These are phyloP conservation scores for Pelargonium exstipulatum DNA, from an alignment of 441 rosid species.

Conservation along the genomic window DNA sequence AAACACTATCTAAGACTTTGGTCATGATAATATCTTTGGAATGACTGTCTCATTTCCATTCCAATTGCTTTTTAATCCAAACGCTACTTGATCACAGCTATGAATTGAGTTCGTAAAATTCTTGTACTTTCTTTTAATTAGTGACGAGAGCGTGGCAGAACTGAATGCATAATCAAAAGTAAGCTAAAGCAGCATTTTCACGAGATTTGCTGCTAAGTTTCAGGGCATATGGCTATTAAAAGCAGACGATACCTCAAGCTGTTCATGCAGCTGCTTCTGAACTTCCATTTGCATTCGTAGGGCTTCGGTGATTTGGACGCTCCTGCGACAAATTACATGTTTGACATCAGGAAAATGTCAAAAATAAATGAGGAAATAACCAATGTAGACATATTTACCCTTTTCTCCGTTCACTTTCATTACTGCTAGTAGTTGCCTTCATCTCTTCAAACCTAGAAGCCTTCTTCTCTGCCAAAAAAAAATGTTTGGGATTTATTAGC, in stretches of 20 bases:
- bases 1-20: too few relatives aligned
- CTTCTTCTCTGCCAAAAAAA: conserved; percentile 40
- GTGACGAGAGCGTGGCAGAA: too few relatives aligned
- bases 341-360: conserved; percentile 1
- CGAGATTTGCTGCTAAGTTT: background rate
- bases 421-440: conserved; percentile 36
- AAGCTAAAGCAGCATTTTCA: background rate
- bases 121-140: too few relatives aligned
- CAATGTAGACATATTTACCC: conserved; percentile 34
- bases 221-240: background rate
- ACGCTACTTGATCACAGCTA: too few relatives aligned
- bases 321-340: conserved; percentile 31
- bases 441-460: conserved; percentile 48
- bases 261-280: conserved; percentile 85
- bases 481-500: background rate
- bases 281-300: conserved; percentile 88
- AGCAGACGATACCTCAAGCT: conserved; percentile 55
- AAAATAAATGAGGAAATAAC: conserved; percentile 6
- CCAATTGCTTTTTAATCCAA: too few relatives aligned
- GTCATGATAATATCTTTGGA: too few relatives aligned
- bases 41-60: too few relatives aligned
- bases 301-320: conserved; percentile 55
- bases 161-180: background rate
- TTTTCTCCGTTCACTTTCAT: conserved; percentile 45
- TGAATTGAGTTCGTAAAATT: too few relatives aligned